Evolutionary conservation across 192 early-diverging fungal genomes (phyloP), one percentile per base, ranked within the genome.

Genomic region (Ramicandelaber brevisporus): DNA sequence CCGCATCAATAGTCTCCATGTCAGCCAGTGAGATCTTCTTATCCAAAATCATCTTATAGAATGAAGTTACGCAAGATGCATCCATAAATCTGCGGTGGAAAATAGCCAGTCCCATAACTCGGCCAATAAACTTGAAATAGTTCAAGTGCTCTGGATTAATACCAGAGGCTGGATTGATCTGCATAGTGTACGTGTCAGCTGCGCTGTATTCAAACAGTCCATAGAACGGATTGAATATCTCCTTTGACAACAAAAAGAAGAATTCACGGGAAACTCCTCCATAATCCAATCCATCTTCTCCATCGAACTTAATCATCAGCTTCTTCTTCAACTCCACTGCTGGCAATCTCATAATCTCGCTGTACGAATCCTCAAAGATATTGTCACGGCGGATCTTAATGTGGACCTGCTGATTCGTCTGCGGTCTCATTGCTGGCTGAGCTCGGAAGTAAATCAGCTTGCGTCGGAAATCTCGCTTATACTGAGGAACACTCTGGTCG

Each of bases 161-260:
- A 26, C 59, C 72, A 6, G 82, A 87, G 51, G 92, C 69, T 15
- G 87, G 83, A 55, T 87, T 97, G 50, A 97, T 88, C 48, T 97
- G 87, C 26, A 97, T 63, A 22, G 90, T 97, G 57, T 97, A 97
- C 43, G 79, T 86, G 55, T 92, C 87, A 58, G 90, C 83, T 2
- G 83, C 85, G 28, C 83, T 87, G 57, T 93, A 97, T 53, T 97
- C 85, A 37, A 97, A 97, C 36, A 97, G 60, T 38, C 80, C 73
- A 53, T 71, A 77, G 51, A 78, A 69, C n/a, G 90, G 90, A 49
- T 97, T 88, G 55, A 97, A 97, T 83, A 97, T 90, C 44, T 92
- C 85, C 50, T 97, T 84, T 16, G 84, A 89, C 21, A 97, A 57
- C 43, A 97, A 50, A 59, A 87, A 97, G 63, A 97, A 97, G 53